Base-by-base conservation (phyloP, 2,329 filamentous ascomycete species). In the Penicillium freii region DNA sequence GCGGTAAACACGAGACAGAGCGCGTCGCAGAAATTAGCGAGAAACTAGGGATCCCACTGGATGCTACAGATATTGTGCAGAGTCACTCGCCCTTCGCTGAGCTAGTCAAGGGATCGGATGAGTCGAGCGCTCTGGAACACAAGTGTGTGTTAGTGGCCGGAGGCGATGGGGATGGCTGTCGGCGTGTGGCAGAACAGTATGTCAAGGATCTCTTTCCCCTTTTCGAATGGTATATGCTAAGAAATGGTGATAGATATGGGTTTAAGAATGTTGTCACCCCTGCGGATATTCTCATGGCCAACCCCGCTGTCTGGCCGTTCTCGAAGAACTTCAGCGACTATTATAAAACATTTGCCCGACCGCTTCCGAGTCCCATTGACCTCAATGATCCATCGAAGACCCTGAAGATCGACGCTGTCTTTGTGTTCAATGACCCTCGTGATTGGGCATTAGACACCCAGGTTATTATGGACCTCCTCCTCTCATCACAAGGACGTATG, bases 361-460 rank as follows among this genome's bases (percentile, higher is more conserved):
- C 72, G 54, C 57, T 77, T 29, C 66, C 73, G 25, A 64, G 72
- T 44, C 74, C 72, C 7, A 66, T 76, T 47, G 69, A 75, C 39
- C 61, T 68, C 1, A 69, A 72, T 17, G 77, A 80, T 58, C 80
- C 74, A 2, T 74, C 74, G 0, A 76, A 78, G 15, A 81, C 79
- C 19, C 81, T 93, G 47, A 92, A 91, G 66, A 88, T 99, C 65
- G 91, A 96, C 69, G 92, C 92, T 29, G 85, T 97, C 29, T 89
- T 97, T 68, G 89, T 97, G 7, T 97, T 93, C 82, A 96, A 96
- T 73, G 94, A 97, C 74, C 92, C 94, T 4, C 85, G 94, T 55
- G 94, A 99, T 78, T 99, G 94, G 94, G 92, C 90, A 0, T 82
- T 97, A 10, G 93, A 97, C 73, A 86, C 86, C 2, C 90, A 96